Evolutionary conservation across 345 rosid species (phyloP), one percentile per base, ranked within the genome.

Genomic region (Populus deltoides): DNA sequence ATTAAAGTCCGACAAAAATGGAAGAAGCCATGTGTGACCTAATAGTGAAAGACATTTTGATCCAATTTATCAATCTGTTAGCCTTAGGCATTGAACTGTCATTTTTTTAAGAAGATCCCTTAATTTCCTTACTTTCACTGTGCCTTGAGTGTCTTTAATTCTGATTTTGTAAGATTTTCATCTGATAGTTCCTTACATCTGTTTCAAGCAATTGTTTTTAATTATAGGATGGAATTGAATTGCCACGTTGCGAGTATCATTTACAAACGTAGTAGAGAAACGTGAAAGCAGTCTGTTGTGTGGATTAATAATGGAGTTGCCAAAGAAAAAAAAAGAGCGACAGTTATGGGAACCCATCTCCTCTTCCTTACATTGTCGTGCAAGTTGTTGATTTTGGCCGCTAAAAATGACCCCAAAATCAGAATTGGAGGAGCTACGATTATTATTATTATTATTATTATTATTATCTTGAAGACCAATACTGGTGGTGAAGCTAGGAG

Each of bases 371-470:
- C 33, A 31, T 70, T 75, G 84, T 31, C 78, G 85, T 36, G 53
- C 57, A 41, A 24, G 74, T n/a, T 70, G 31, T 25, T 79, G 71
- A 78, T 75, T 86, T 20, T 83, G 84, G 49, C 68, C 66, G 39
- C 20, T 55, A 68, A 75, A 68, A 53, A 18, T 51, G 8, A 66
- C 78, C 66, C 51, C 79, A 78, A 68, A 75, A 72, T 63, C 73
- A 72, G 72, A 51, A 75, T 59, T n/a, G 62, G 84, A 71, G 20
- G 86, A 83, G 78, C 72, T 74, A 49, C 68, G 76, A 78, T 67
- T 76, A 77, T 66, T 67, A 62, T 31, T 29, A 29, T 29, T 29
- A 29, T 29, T 31, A 29, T 29, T 29, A 29, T 45, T 51, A 17
- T 31, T 31, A 31, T 31, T 31, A 3, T n/a, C 57, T 24, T 69